Conservation (phyloP, 257 asterid genomes). For the Solanum pinnatisectum region DNA sequence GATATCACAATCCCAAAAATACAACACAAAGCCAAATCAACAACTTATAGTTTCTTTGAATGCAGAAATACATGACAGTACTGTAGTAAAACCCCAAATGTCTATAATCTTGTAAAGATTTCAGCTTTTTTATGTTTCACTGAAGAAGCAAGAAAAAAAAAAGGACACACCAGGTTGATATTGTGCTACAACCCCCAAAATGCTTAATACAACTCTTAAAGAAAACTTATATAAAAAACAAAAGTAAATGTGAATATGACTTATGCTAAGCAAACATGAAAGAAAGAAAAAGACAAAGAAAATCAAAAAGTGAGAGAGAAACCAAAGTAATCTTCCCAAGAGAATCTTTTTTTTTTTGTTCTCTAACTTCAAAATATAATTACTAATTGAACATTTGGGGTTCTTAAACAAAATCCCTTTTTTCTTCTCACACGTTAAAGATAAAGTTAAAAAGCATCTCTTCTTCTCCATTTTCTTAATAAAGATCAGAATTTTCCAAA, state of each 20-base stretch:
- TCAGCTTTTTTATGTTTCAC: not conserved
- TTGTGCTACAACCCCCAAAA: not conserved
- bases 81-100: not conserved
- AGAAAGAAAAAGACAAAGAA: constrained; percentile 6
- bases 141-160: not conserved
- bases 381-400: not conserved
- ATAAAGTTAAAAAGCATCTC: constrained; percentile 52
- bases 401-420: not conserved
- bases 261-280: constrained; percentile 10
- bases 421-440: constrained; percentile 38
- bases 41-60: not conserved
- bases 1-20: constrained; percentile 1
- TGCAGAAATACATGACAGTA: not conserved
- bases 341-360: constrained; percentile 15
- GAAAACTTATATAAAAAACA: not conserved
- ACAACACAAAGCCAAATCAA: not conserved
- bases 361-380: constrained; percentile 14
- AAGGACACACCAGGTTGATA: not conserved
- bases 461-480: constrained; percentile 3
- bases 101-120: not conserved
- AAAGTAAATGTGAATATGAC: constrained; percentile 35
- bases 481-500: not conserved
- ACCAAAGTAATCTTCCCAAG: constrained; percentile 29
- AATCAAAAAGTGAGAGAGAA: constrained; percentile 19
- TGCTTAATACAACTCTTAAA: not conserved